Percentiles rank a stretch among this genome's conserved stretches.
phyloP scores from a whole-genome alignment of 202 grass and related monocot species.

The Schoenoplectus tabernaemontani region DNA sequence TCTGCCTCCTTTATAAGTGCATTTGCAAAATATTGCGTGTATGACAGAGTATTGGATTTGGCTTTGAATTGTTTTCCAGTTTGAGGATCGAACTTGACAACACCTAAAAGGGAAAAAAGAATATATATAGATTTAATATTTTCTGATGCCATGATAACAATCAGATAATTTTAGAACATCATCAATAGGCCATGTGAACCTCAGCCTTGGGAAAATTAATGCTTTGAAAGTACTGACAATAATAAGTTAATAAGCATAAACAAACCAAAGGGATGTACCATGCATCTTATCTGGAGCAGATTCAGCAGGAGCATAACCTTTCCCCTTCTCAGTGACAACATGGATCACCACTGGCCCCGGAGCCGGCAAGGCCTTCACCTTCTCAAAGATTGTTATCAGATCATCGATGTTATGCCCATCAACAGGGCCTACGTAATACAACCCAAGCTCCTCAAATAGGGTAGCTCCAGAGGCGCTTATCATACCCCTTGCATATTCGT shows the following conservation, averaged over 20 bases:
- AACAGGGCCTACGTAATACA: constrained; percentile 94
- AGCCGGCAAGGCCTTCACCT: constrained; percentile 70
- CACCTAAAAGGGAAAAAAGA: constrained; percentile 33
- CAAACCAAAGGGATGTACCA: constrained; percentile 19
- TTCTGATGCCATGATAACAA: neutral
- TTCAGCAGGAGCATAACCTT: constrained; percentile 82
- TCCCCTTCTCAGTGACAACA: constrained; percentile 85
- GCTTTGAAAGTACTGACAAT: neutral
- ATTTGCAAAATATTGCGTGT: constrained; percentile 86
- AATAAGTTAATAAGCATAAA: neutral
- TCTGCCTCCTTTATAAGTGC: constrained; percentile 72
- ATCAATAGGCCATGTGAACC: neutral
- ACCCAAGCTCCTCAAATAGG: constrained; percentile 87
- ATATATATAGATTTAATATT: neutral
- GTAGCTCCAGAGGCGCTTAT: constrained; percentile 45
- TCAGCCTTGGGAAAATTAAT: neutral
- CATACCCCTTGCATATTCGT: constrained; percentile 82
- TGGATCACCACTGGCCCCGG: constrained; percentile 82
- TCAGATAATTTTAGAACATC: neutral
- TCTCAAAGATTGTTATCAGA: constrained; percentile 61
- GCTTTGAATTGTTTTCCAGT: constrained; percentile 65
- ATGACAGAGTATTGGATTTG: constrained; percentile 31
- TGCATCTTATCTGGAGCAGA: constrained; percentile 85
- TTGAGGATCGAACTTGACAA: constrained; percentile 59
- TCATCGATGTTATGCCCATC: constrained; percentile 79